Evolutionary conservation across 768 basidiomycete genomes (phyloP), one percentile per base, ranked within the genome.

Genomic region (Boletus edulis): DNA sequence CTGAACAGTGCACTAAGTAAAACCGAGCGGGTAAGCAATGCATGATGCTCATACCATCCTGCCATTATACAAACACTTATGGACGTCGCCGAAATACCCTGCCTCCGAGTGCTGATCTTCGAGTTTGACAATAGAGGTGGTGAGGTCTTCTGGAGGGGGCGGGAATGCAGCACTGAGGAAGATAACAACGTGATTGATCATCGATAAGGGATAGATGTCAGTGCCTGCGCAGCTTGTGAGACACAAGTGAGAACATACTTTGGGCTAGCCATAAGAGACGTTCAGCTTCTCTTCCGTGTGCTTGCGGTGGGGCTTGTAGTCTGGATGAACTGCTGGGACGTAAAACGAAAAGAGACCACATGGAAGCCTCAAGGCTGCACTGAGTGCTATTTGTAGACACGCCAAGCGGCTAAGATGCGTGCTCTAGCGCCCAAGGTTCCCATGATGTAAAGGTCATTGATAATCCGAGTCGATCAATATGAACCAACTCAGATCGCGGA

Each of bases 381-480:
- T 29, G 51, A 15, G 15, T 47, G 14, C 51, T 38, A 48, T 52
- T 46, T 52, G 34, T 46, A 52, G 51, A 52, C 11, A 31, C 12
- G 3, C 29, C 29, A 29, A 29, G 29, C 29, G 29, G 9, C 7
- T 29, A 29, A 8, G 8, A 29, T 29, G 29, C 29, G 29, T 29
- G 29, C 29, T 29, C 29, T 29, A 29, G 29, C 29, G 29, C 29
- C 8, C 9, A 8, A 29, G 29, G 29, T 29, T 29, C 29, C 29
- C 29, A 9, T 29, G 29, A 29, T 29, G 8, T 29, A 29, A 8
- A 29, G 8, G 29, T 29, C 29, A 29, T 2, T 29, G 29, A 29
- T 29, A 29, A 29, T 29, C 29, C 2, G 29, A 29, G 29, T 29
- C 29, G 2, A 29, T 29, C 29, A 9, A 24, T 24, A 4, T 24